Base-by-base conservation (phyloP, 768 basidiomycete species). In the Pholiota molesta region DNA sequence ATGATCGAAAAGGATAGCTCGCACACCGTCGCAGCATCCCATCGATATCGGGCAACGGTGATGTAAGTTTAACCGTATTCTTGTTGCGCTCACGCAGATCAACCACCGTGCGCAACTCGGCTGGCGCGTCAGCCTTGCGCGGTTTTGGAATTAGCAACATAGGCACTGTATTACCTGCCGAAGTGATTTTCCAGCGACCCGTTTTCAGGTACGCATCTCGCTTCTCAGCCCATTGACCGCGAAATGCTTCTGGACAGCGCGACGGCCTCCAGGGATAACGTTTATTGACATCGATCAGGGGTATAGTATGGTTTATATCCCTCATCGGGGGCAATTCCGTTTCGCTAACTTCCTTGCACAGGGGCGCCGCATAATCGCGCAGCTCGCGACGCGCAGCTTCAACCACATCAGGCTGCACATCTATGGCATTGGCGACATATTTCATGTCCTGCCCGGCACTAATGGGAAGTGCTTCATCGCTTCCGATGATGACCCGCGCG, bases 111-210 rank as follows among this genome's bases (percentile, higher is more conserved):
- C 76, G 62, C 0, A 84, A 31, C 4, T 54, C 57, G 8, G 59
- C 62, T 16, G 59, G 58, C 9, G 55, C 59, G n/a, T n/a, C n/a
- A n/a, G n/a, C n/a, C n/a, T n/a, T n/a, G n/a, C 39, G 45, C 13
- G 66, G 71, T 28, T 75, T 69, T 0, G 68, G 69, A 17, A 75
- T 69, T 13, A 71, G 63, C 16, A 79, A n/a, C 66, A 80, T 69
- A 0, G 78, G 77, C 0, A 72, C 68, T 0, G 73, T 71, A 37
- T 75, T 81, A 0, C 67, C 65, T 16, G 73, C 66, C 2, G 66
- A 72, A 0, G 68, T 66, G 7, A 77, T 71, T 21, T 74, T 53
- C 75, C 73, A 75, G 0, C 67, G 57, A 0, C 69, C 70, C 0
- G 68, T 66, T 13, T 62, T 62, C 0, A 74, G 9, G 52, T 77